phyloP scores from a whole-genome alignment of 2,329 filamentous ascomycete genomes.

The Alternaria burnsii region DNA sequence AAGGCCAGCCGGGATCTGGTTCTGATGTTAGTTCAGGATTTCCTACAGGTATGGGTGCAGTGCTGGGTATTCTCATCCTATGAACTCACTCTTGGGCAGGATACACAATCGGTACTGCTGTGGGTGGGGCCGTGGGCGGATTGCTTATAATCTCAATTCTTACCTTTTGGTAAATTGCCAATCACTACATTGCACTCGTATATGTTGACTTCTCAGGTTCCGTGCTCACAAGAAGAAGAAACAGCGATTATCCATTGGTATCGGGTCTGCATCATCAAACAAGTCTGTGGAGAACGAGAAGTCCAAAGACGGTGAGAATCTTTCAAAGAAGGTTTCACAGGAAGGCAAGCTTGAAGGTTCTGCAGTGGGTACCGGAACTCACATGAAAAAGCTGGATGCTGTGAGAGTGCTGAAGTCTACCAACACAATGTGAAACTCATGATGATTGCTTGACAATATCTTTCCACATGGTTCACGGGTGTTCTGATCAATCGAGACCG shows the following conservation, averaged over 20 bases:
- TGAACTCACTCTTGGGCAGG: not conserved
- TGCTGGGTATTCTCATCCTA: too few relatives aligned
- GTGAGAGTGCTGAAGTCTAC: not conserved
- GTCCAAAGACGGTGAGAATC: too few relatives aligned
- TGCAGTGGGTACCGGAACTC: not conserved
- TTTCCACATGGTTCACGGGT: not conserved
- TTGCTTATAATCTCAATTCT: not conserved
- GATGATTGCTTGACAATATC: not conserved
- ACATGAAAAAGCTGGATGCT: not conserved
- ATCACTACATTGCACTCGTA: fast-evolving
- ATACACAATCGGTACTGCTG: not conserved
- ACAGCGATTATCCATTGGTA: not conserved
- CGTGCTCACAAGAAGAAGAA: not conserved
- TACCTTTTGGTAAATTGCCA: not conserved
- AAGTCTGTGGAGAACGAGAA: not conserved
- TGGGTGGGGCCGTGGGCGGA: not conserved
- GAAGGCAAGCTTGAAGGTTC: not conserved
- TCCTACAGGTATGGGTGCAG: not conserved
- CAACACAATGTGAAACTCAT: not conserved
- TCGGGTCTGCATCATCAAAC: not conserved
- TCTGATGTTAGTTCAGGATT: too few relatives aligned
- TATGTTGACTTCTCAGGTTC: not conserved
- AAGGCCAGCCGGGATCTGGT: too few relatives aligned
- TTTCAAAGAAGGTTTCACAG: not conserved
- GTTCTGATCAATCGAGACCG: not conserved